A percentile compares a stretch with the other conserved stretches of the same genome.
These are phyloP conservation scores for Pythium plurisporium DNA, from an alignment of 352 stramenopile species.

Conservation along the genomic window DNA sequence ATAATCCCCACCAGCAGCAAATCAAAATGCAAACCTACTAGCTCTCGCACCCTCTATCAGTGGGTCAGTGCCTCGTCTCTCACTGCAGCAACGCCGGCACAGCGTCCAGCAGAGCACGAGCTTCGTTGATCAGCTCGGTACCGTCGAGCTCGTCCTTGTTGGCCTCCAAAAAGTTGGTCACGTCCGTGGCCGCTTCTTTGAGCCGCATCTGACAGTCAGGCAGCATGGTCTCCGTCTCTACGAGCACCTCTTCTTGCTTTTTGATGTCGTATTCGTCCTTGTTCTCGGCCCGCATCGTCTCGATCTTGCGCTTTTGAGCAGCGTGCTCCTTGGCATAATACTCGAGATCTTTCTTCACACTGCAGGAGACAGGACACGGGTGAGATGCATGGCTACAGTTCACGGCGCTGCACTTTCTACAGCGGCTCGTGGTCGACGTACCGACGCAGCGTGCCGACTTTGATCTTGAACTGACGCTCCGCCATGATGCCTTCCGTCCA, in stretches of 20 bases:
- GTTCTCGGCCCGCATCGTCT: constrained; percentile 49
- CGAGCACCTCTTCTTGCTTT: constrained; percentile 77
- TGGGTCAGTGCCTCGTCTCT: not conserved
- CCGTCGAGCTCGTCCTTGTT: constrained; percentile 36
- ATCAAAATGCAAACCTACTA: no score
- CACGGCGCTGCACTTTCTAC: not conserved
- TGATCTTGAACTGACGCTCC: constrained; percentile 78
- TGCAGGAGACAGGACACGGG: constrained; percentile 7
- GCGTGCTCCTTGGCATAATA: constrained; percentile 77
- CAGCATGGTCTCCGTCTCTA: constrained; percentile 79
- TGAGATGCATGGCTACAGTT: not conserved
- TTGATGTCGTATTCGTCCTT: constrained; percentile 73
- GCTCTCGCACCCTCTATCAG: no score
- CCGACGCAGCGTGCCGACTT: constrained; percentile 72
- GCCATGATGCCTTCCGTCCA: constrained; percentile 26
- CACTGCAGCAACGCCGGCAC: constrained; percentile 37
- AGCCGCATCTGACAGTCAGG: constrained; percentile 72
- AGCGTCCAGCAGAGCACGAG: constrained; percentile 39
- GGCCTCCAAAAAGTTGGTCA: constrained; percentile 40
- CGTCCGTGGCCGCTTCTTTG: constrained; percentile 48
- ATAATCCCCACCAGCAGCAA: no score
- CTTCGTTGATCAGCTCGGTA: constrained; percentile 35
- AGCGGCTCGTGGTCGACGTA: constrained; percentile 20
- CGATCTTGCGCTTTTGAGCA: constrained; percentile 53
- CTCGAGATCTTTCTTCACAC: constrained; percentile 79